These are phyloP conservation scores for Penicillium sp. DNA, from an alignment of 2,329 filamentous ascomycete species.

Conservation along the genomic window DNA sequence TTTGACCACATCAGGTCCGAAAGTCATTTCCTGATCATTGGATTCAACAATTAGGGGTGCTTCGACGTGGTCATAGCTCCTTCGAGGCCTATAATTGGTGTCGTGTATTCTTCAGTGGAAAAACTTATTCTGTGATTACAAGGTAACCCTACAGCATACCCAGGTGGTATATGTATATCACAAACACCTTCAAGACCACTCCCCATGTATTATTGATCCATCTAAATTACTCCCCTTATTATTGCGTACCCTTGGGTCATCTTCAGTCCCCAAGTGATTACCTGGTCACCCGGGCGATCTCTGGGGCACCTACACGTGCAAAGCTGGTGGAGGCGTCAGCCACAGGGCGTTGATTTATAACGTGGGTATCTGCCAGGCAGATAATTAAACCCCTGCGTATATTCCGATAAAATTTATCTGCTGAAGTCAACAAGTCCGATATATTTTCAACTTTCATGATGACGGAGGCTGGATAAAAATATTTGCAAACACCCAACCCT, in stretches of 20 bases:
- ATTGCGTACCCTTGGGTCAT: constrained; percentile 6
- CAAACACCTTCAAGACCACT: background rate
- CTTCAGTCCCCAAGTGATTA: constrained; percentile 11
- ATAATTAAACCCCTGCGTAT: background rate
- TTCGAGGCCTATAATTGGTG: background rate
- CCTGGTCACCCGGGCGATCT: constrained; percentile 14
- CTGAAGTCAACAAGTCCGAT: background rate
- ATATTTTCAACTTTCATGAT: constrained; percentile 2
- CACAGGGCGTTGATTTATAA: constrained; percentile 14
- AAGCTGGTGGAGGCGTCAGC: background rate
- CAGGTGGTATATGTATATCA: background rate
- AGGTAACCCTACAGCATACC: background rate
- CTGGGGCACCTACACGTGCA: constrained; percentile 2
- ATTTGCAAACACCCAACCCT: background rate
- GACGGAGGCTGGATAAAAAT: background rate
- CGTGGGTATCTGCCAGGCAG: constrained; percentile 4
- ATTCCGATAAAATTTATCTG: background rate
- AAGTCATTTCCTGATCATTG: background rate
- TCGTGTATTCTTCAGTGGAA: background rate
- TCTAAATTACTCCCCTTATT: background rate
- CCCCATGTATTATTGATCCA: background rate
- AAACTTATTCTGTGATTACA: background rate
- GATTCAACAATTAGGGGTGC: background rate
- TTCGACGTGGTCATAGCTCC: background rate
- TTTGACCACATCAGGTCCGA: background rate